phyloP scores from a whole-genome alignment of 371 early-diverging fungal genomes.

The Apophysomyces variabilis region DNA sequence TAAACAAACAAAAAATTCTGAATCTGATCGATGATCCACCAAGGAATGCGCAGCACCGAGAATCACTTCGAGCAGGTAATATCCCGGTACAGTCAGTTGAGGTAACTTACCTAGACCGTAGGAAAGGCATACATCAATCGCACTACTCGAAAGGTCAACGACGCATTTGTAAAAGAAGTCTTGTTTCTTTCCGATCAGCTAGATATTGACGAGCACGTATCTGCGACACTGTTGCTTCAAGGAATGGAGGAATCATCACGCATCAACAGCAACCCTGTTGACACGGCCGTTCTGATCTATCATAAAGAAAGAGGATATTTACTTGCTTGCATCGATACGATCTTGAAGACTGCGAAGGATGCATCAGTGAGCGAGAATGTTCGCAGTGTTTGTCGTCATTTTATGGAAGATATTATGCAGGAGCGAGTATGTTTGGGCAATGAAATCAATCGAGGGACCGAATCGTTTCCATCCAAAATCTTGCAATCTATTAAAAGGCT shows the following conservation, averaged over 20 bases:
- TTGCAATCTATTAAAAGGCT: conserved; percentile 51
- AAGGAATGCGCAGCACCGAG: conserved; percentile 52
- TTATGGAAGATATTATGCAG: conserved; percentile 29
- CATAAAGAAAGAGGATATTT: conserved; percentile 72
- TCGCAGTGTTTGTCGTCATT: conserved; percentile 42
- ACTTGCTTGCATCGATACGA: conserved; percentile 61
- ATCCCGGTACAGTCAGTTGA: neutral
- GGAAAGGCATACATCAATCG: conserved; percentile 59
- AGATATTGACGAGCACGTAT: conserved; percentile 78
- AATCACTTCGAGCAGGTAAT: conserved; percentile 56
- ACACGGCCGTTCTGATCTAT: conserved; percentile 73
- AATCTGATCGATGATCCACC: conserved; percentile 52
- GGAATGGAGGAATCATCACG: conserved; percentile 54
- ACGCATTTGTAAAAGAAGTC: conserved; percentile 71
- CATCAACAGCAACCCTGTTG: conserved; percentile 29
- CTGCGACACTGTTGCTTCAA: conserved; percentile 72
- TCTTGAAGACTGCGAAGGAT: conserved; percentile 64
- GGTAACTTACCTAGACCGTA: conserved; percentile 5
- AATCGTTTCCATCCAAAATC: conserved; percentile 46
- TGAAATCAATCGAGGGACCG: conserved; percentile 1
- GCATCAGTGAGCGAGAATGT: conserved; percentile 46
- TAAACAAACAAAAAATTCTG: conserved; percentile 41
- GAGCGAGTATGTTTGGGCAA: conserved; percentile 8
- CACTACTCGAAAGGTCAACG: conserved; percentile 60
- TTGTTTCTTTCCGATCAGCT: conserved; percentile 80